These are phyloP conservation scores for Asterella californica DNA, from an alignment of 225 moss, liverwort and hornwort genomes.

Conservation along the genomic window DNA sequence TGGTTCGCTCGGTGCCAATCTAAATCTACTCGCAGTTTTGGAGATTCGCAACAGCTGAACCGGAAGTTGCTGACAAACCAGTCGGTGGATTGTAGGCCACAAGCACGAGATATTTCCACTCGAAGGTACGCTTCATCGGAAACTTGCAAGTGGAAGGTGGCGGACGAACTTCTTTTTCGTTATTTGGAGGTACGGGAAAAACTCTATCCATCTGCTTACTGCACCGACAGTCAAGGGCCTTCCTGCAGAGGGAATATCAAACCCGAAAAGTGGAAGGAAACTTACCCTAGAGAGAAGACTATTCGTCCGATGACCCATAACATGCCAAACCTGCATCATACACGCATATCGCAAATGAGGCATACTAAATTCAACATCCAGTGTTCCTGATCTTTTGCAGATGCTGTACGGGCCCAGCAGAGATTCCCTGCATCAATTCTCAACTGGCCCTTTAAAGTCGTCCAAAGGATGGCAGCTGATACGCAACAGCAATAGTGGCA, in stretches of 20 bases:
- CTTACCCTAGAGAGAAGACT: slow-evolving; percentile 72
- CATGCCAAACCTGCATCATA: slow-evolving; percentile 59
- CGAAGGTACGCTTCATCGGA: background rate
- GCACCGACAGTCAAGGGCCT: too few species aligned
- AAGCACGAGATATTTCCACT: background rate
- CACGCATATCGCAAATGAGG: background rate
- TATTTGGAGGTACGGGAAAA: background rate
- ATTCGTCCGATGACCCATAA: slow-evolving; percentile 70
- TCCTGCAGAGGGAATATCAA: background rate
- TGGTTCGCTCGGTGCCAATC: background rate
- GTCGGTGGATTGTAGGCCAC: background rate
- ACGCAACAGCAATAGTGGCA: background rate
- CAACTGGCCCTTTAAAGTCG: background rate
- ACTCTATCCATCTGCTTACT: background rate
- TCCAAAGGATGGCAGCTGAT: background rate
- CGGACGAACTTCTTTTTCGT: background rate
- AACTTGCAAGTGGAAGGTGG: background rate
- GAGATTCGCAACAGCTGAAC: background rate
- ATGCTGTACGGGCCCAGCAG: background rate
- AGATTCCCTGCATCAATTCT: background rate
- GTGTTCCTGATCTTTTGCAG: background rate
- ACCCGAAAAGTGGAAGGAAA: background rate
- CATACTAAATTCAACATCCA: background rate
- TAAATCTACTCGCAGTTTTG: background rate
- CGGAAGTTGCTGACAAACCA: background rate